Base-by-base conservation (phyloP, 2,329 filamentous ascomycete genomes). In the Polytolypa hystricis region DNA sequence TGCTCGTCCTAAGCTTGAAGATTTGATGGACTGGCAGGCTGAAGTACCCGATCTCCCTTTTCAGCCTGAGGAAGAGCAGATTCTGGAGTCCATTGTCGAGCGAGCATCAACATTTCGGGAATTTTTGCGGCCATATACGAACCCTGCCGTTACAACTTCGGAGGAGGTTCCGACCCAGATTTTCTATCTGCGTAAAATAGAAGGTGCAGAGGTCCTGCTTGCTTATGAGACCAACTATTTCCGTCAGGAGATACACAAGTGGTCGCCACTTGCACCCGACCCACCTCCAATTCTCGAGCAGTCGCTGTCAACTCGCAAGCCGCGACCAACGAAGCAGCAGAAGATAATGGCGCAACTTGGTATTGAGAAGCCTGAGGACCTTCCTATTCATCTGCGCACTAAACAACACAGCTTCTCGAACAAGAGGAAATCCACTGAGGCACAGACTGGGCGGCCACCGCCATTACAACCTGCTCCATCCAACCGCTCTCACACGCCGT, bases 171-270 rank as follows among this genome's bases (percentile, higher is more conserved):
- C 86, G 37, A 87, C 83, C 0, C 81, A 95, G 58, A 77, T 93
- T 4, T 98, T 98, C 60, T 96, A 94, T 51, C 69, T 98, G 27
- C 83, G 91, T 39, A 98, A 98, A 64, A 86, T 98, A 37, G 91
- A 98, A 62, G 91, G 91, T 2, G 87, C 91, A 1, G 91, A 98
- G 56, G 87, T 98, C 35, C 71, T 98, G 3, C 69, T 98, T 2
- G 75, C 87, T 0, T 81, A 80, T 39, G 91, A 98, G 63, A 95
- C 89, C n/a, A 98, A 98, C 55, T 94, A 93, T 59, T 89, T 98
- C 65, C 79, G 89, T 16, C 86, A 94, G 55, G 86, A 95, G 54
- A 70, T 98, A 39, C 91, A 98, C 61, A 93, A 85, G 55, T 94
- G 84, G 82, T 85, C 81, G 26, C 87, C 87, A 2, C 84, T 96